Evolutionary conservation across 495 filamentous ascomycete species (phyloP).

Genomic region (Wilcoxina mikolae): DNA sequence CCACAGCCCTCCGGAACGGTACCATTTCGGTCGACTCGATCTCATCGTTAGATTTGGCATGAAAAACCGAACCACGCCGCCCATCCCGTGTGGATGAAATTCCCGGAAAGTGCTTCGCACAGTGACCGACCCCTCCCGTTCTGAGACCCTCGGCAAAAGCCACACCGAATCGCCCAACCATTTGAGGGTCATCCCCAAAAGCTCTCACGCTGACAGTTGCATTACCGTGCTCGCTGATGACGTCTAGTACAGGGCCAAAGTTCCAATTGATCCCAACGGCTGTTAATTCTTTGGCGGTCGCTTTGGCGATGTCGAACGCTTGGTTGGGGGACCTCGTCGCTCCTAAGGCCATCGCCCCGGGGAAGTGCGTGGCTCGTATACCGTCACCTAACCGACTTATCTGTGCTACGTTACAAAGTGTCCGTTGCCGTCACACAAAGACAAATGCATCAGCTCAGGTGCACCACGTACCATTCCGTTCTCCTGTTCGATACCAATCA

Average conservation of each 20-base stretch:
- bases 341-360: conserved; percentile 29
- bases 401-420: conserved; percentile 23
- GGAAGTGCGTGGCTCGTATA: conserved; percentile 28
- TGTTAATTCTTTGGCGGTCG: conserved; percentile 28
- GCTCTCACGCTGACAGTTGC: conserved; percentile 22
- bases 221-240: conserved; percentile 23
- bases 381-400: conserved; percentile 29
- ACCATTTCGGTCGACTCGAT: conserved; percentile 26
- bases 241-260: conserved; percentile 29
- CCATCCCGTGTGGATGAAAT: conserved; percentile 17
- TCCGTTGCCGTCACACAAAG: conserved; percentile 12
- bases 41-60: conserved; percentile 22
- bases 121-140: conserved; percentile 27
- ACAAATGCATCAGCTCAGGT: not conserved
- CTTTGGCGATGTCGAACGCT: conserved; percentile 29
- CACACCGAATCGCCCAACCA: conserved; percentile 26
- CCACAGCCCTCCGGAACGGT: conserved; percentile 29
- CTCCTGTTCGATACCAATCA: conserved; percentile 31
- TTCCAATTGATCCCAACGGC: conserved; percentile 31
- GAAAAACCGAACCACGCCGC: conserved; percentile 15
- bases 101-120: conserved; percentile 30
- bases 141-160: conserved; percentile 29
- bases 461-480: conserved; percentile 29
- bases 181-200: conserved; percentile 29
- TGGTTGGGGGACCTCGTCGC: conserved; percentile 29